Conservation (phyloP, 495 filamentous ascomycete species). For the Trichoderma gamsii region DNA sequence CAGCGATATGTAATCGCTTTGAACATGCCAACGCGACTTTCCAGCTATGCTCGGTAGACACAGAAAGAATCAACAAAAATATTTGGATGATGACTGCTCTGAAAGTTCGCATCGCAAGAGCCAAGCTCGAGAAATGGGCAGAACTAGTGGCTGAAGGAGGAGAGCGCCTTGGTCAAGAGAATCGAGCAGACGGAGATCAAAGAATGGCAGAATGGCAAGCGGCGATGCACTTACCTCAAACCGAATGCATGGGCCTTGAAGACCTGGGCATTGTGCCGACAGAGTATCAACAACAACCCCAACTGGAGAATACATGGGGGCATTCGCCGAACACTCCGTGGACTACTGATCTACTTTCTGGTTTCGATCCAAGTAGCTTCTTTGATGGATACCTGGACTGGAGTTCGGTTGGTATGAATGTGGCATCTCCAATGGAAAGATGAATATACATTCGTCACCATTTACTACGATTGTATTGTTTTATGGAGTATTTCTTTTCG, state of each 20-base stretch:
- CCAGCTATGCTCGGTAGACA: constrained; percentile 15
- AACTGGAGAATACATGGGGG: background rate
- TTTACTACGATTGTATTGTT: background rate
- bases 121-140: constrained; percentile 28
- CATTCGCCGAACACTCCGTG: background rate
- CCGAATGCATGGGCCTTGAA: background rate
- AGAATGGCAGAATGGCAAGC: constrained; percentile 9
- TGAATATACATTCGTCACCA: background rate
- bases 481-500: background rate
- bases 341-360: constrained; percentile 8
- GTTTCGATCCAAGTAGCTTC: constrained; percentile 7
- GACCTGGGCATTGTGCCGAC: background rate
- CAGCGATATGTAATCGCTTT: constrained; percentile 26
- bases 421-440: background rate
- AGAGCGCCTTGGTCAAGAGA: background rate
- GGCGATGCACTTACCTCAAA: background rate
- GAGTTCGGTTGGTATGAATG: background rate
- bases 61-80: constrained; percentile 22
- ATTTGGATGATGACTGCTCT: constrained; percentile 28
- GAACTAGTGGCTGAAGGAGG: constrained; percentile 25
- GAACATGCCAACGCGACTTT: constrained; percentile 22
- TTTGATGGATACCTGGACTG: constrained; percentile 12
- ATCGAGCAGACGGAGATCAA: background rate
- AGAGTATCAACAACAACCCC: background rate
- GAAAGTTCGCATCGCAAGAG: constrained; percentile 26